phyloP scores from a whole-genome alignment of 805 yeast genomes.

The Ogataea chonburiensis region DNA sequence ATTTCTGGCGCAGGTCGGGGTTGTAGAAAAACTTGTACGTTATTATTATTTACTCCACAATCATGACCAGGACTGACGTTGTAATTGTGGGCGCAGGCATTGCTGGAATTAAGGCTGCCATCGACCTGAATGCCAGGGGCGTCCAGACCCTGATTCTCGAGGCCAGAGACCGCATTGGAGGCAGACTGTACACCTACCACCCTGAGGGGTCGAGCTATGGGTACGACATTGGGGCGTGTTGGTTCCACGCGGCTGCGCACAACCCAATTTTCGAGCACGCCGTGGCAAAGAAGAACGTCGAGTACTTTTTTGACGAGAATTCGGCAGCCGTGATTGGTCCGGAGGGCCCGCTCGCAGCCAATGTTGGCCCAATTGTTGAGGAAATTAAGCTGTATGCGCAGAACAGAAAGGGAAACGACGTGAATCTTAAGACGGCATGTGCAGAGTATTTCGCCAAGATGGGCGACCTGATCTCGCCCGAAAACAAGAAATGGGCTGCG shows the following conservation, averaged over 20 bases:
- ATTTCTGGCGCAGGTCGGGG: conserved; percentile 1
- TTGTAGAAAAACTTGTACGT: background rate
- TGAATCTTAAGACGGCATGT: conserved; percentile 27
- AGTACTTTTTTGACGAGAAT: conserved; percentile 33
- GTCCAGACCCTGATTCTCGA: conserved; percentile 43
- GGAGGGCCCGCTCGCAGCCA: conserved; percentile 27
- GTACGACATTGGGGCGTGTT: conserved; percentile 53
- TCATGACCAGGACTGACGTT: conserved; percentile 24
- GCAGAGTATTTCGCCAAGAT: conserved; percentile 25
- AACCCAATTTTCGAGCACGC: conserved; percentile 40
- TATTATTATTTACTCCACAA: background rate
- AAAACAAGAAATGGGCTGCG: conserved; percentile 32
- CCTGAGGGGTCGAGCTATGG: conserved; percentile 22
- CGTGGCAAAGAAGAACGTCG: conserved; percentile 24
- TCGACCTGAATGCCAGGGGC: conserved; percentile 33
- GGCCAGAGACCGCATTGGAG: conserved; percentile 48
- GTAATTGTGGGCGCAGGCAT: conserved; percentile 53
- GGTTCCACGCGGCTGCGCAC: conserved; percentile 51
- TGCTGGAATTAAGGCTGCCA: conserved; percentile 51
- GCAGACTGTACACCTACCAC: conserved; percentile 38
- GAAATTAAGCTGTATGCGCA: conserved; percentile 29
- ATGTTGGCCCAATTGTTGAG: conserved; percentile 35
- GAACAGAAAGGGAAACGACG: conserved; percentile 29
- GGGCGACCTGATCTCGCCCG: conserved; percentile 20
- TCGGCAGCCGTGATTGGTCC: conserved; percentile 33